phyloP scores from a whole-genome alignment of 352 stramenopile genomes.

The Phytophthora cryptogea region DNA sequence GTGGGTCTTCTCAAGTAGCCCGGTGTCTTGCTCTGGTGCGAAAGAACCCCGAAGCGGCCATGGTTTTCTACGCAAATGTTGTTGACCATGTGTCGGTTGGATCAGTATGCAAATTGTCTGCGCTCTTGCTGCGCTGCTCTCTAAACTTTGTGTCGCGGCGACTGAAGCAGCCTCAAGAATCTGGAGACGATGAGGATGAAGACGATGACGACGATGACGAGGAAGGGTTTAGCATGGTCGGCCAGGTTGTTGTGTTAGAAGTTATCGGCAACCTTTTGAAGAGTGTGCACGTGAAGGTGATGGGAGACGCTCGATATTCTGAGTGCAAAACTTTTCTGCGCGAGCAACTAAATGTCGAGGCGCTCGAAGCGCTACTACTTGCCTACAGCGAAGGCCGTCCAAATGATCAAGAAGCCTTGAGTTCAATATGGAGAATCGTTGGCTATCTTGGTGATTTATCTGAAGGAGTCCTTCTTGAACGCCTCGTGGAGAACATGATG shows the following conservation, averaged over 20 bases:
- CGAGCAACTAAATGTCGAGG: slow-evolving; percentile 65
- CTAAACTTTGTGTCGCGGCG: slow-evolving; percentile 78
- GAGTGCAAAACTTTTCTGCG: slow-evolving; percentile 80
- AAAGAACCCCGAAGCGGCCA: slow-evolving; percentile 79
- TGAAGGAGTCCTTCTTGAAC: slow-evolving; percentile 60
- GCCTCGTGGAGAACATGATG: slow-evolving; percentile 70
- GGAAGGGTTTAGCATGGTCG: slow-evolving; percentile 67
- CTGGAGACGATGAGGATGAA: slow-evolving; percentile 51
- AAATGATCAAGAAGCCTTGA: slow-evolving; percentile 70
- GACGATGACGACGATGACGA: slow-evolving; percentile 69
- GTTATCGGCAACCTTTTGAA: slow-evolving; percentile 76
- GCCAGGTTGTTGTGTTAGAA: slow-evolving; percentile 76
- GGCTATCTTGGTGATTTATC: slow-evolving; percentile 70
- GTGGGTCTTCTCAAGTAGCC: slow-evolving; percentile 80
- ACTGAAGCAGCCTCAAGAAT: slow-evolving; percentile 47
- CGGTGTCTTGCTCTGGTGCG: slow-evolving; percentile 79
- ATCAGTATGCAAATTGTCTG: slow-evolving; percentile 82
- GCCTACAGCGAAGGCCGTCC: slow-evolving; percentile 66
- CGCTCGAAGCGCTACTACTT: slow-evolving; percentile 62
- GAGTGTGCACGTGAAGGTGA: slow-evolving; percentile 73
- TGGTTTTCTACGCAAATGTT: slow-evolving; percentile 86
- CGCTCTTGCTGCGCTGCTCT: slow-evolving; percentile 74
- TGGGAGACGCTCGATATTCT: slow-evolving; percentile 65
- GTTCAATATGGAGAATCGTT: slow-evolving; percentile 76
- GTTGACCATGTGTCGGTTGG: slow-evolving; percentile 75